Evolutionary conservation across 768 basidiomycete genomes (phyloP).

Genomic region (Trametes cubensis): DNA sequence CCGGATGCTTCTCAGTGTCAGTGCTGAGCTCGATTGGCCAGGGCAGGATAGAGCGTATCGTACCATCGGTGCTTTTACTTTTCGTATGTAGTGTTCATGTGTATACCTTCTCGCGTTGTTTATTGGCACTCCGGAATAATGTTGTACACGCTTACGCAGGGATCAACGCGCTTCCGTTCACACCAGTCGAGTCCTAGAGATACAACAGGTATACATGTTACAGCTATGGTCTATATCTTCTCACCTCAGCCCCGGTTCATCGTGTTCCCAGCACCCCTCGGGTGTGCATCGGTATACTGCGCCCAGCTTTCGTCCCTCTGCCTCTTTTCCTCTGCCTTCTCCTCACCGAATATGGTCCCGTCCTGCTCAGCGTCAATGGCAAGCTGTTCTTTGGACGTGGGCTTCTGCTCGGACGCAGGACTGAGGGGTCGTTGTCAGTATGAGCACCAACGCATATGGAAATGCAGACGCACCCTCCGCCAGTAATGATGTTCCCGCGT

Average conservation of each 20-base stretch:
- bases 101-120: constrained; percentile 15
- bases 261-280: constrained; percentile 92
- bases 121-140: constrained; percentile 14
- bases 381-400: constrained; percentile 79
- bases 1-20: constrained; percentile 88
- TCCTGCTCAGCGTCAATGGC: constrained; percentile 82
- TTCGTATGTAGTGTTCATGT: constrained; percentile 21
- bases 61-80: constrained; percentile 15
- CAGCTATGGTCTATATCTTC: constrained; percentile 11
- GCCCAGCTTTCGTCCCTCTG: constrained; percentile 93
- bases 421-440: constrained; percentile 31
- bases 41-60: constrained; percentile 8
- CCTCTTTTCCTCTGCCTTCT: constrained; percentile 75
- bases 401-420: constrained; percentile 62
- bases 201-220: constrained; percentile 18
- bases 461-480: constrained; percentile 70
- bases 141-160: constrained; percentile 11
- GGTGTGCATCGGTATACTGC: constrained; percentile 80
- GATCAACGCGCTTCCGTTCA: not conserved
- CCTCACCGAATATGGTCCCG: constrained; percentile 67
- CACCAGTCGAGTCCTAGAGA: not conserved
- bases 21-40: constrained; percentile 52
- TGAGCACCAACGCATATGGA: not conserved
- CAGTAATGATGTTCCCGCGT: constrained; percentile 84
- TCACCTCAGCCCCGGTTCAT: constrained; percentile 81